phyloP scores from a whole-genome alignment of 768 basidiomycete species.

The Dioszegia crocea region DNA sequence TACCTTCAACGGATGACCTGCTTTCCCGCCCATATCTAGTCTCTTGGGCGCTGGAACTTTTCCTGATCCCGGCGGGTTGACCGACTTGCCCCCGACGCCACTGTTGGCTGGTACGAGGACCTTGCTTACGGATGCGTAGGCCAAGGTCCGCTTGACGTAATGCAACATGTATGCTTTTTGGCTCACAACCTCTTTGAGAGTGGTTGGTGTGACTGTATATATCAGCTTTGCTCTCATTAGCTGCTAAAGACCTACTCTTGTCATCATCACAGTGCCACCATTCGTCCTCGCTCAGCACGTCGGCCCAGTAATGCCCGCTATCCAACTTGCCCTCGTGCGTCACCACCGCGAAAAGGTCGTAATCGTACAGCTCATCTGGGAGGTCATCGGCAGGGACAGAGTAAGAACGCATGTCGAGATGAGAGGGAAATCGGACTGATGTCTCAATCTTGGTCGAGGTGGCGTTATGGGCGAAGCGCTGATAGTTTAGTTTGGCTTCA shows the following conservation, averaged over 20 bases:
- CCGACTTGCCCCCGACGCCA: neutral
- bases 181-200: slow-evolving; percentile 62
- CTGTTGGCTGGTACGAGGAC: neutral
- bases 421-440: slow-evolving; percentile 73
- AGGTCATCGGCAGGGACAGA: slow-evolving; percentile 49
- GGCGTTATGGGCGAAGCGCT: slow-evolving; percentile 87
- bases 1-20: neutral
- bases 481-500: slow-evolving; percentile 10
- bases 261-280: slow-evolving; percentile 96
- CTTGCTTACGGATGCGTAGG: slow-evolving; percentile 56
- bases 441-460: slow-evolving; percentile 78
- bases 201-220: slow-evolving; percentile 66
- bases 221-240: slow-evolving; percentile 7
- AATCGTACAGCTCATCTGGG: slow-evolving; percentile 69
- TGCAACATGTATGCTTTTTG: slow-evolving; percentile 92
- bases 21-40: neutral
- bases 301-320: slow-evolving; percentile 88
- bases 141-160: slow-evolving; percentile 83
- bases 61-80: neutral
- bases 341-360: slow-evolving; percentile 87
- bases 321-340: slow-evolving; percentile 92
- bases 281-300: slow-evolving; percentile 67
- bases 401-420: slow-evolving; percentile 82
- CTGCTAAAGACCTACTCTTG: slow-evolving; percentile 57
- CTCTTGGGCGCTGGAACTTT: neutral